Evolutionary conservation across 257 asterid genomes (phyloP), one percentile per base, ranked within the genome.

Genomic region (Catharanthus roseus): DNA sequence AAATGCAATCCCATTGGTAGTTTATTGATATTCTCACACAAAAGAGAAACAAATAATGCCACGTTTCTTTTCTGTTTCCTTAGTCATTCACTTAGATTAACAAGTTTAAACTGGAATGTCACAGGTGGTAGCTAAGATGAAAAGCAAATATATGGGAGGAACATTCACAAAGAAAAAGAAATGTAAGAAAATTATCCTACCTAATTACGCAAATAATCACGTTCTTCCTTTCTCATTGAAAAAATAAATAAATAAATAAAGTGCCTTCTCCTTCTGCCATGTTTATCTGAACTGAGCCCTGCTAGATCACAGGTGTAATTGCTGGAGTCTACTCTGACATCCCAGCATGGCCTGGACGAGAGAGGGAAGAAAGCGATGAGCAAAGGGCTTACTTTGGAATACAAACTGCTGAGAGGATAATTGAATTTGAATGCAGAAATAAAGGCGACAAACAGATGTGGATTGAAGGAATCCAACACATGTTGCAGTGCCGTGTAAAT

Each of bases 151-250:
- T 72, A 89, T 91, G 79, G 97, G 85, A 74, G 95, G 96, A 72
- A 89, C 97, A 72, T 91, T 91, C 83, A 91, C 96, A 34, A 91
- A 91, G 97, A 91, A 91, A 75, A 91, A 87, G 95, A 87, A 89
- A 81, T 85, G 97, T 89, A 82, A 55, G 88, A n/a, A 55, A 38
- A 73, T 23, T 41, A 76, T 15, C 5, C 6, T 2, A 28, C 10
- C 55, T 2, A 38, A 5, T 13, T 42, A 6, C 21, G 11, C 15
- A 38, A 64, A 72, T 18, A 41, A 6, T 58, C 75, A 53, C 57
- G 53, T 61, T 50, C 42, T 31, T 45, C 72, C 39, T 28, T n/a
- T n/a, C n/a, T n/a, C n/a, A n/a, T n/a, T n/a, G n/a, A n/a, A n/a
- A n/a, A n/a, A n/a, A n/a, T n/a, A n/a, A n/a, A n/a, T n/a, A n/a